Conservation (phyloP, 495 filamentous ascomycete species). For the Aspergillus sclerotiicarbonarius region DNA sequence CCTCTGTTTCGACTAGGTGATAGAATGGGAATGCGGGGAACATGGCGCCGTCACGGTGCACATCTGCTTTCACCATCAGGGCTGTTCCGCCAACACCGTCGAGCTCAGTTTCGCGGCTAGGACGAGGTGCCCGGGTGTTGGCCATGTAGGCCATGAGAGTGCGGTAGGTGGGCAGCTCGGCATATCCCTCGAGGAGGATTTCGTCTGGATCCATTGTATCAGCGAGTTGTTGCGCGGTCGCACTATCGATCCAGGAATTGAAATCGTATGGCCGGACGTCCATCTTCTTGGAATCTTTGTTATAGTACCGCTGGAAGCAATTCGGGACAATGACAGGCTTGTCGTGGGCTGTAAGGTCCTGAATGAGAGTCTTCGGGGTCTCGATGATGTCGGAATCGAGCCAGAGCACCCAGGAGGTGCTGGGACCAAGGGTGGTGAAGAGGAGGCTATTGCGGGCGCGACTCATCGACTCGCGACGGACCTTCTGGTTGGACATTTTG, state of each 20-base stretch:
- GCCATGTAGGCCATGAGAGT: constrained; percentile 87
- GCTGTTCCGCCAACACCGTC: constrained; percentile 96
- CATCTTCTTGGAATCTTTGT: constrained; percentile 63
- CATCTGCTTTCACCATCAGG: constrained; percentile 92
- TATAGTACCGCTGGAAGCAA: constrained; percentile 86
- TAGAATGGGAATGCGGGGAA: constrained; percentile 97
- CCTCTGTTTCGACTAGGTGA: constrained; percentile 95
- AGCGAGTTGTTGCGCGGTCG: constrained; percentile 69
- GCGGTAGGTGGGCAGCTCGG: constrained; percentile 87
- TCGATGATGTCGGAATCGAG: constrained; percentile 91
- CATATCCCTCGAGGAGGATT: constrained; percentile 90
- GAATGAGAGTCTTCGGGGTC: constrained; percentile 79
- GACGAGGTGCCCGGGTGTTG: constrained; percentile 52
- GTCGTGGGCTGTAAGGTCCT: constrained; percentile 86
- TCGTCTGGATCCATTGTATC: constrained; percentile 82
- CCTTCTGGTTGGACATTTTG: constrained; percentile 84
- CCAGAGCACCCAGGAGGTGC: constrained; percentile 95
- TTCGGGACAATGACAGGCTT: constrained; percentile 90
- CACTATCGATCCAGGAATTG: constrained; percentile 93
- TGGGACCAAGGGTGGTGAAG: constrained; percentile 95
- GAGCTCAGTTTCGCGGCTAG: constrained; percentile 61
- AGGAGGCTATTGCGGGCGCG: constrained; percentile 89
- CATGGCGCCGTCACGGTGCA: constrained; percentile 97
- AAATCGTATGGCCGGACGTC: constrained; percentile 89
- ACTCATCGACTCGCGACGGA: constrained; percentile 83